Evolutionary conservation across 257 asterid species (phyloP), one percentile per base, ranked within the genome.

Genomic region (Galeopsis tetrahit): DNA sequence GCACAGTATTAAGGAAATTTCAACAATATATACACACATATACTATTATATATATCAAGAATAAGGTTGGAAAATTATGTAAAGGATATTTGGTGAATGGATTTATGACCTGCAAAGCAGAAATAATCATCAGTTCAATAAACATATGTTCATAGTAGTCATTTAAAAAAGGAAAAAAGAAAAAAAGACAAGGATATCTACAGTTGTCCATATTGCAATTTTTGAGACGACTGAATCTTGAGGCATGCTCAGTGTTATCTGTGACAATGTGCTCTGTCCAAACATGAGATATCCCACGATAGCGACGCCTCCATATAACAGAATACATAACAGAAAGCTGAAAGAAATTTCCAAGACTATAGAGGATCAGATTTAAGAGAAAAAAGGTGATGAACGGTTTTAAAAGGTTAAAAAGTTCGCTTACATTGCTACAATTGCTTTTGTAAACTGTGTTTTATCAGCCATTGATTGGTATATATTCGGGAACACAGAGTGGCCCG

Each of bases 401-500:
- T 0, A 28, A 21, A 68, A 70, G 31, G 13, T 42, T 39, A 58
- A 58, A 6, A 35, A 58, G 66, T 39, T 36, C 14, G 63, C 38
- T 55, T 78, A 92, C 98, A 93, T 84, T 80, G 78, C 72, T 13
- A 79, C 7, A 35, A 92, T 78, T 67, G 96, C 96, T 74, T 72
- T 82, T 11, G 87, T 82, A 77, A 89, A 89, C 82, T 92, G 85
- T 38, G 87, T 86, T 81, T 88, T 92, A 69, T 92, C 96, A 69
- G 92, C 94, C 96, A 92, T 92, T 52, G 98, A 90, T 71, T 92
- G 98, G 83, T 92, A 92, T 67, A 92, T 92, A 77, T 92, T 92
- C 21, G 96, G 96, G 77, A 90, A 92, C 15, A 92, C 96, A 2
- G 96, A 81, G 70, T 92, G 98, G 61, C 96, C 96, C 3, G 96